Base-by-base conservation (phyloP, 169 alveolate species). In the Plasmodium inui region DNA sequence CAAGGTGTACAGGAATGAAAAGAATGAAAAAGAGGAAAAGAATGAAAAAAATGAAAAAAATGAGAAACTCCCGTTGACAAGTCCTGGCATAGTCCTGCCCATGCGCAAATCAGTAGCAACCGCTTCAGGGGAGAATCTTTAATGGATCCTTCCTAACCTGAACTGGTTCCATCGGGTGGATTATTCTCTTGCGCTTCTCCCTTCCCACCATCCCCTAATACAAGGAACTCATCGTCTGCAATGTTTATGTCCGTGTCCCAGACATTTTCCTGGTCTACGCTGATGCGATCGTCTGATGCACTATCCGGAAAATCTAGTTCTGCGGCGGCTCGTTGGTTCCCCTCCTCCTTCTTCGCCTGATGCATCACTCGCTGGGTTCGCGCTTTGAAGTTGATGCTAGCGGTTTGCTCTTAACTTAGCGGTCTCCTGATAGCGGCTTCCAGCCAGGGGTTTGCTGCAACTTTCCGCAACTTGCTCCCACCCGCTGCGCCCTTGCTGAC, bases 201-300 rank as follows among this genome's bases (percentile, higher is more conserved):
- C n/a, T 41, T 30, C 28, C 9, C 79, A 26, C 39, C 55, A 55
- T 86, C 71, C 32, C 70, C 46, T 53, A 86, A 74, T 32, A 74
- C 22, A 76, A 39, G 30, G 79, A 85, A n/a, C 3, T 86, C 93
- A 55, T 86, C 93, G 26, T 86, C 93, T 46, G 57, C 61, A 12
- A 86, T 86, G 30, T 74, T 74, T 53, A 86, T 53, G 26, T 86
- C 88, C 6, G 85, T 7, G 8, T 46, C 93, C 93, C 93, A 86
- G 12, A 86, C 82, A 74, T 86, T 86, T 74, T 76, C 93, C 67
- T 86, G 37, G 28, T 76, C 86, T 34, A 74, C 26, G 67, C 79
- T 86, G 19, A 86, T 12, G 8, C 46, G 82, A 30, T 86, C 86
- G 19, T 86, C 93, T 26, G 85, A 86, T 50, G 39, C 78, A 41